Evolutionary conservation across 108 stramenopile genomes (phyloP).

Genomic region (Cyclotella baltica): DNA sequence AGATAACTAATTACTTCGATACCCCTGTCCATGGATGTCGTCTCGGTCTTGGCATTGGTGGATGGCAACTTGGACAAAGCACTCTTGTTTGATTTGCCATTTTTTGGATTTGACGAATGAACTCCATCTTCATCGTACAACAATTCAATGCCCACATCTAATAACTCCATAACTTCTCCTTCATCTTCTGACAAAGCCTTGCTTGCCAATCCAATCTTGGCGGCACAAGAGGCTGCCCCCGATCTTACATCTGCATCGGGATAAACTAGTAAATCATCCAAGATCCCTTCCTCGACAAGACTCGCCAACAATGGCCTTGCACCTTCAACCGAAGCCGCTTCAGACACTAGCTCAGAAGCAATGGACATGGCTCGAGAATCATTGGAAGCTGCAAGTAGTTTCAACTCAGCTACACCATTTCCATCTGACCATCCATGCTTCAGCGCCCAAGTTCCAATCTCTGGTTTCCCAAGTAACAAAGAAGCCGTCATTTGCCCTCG

Average conservation of each 20-base stretch:
- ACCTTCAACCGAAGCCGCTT: slow-evolving; percentile 78
- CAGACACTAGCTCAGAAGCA: slow-evolving; percentile 81
- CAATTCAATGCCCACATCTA: slow-evolving; percentile 82
- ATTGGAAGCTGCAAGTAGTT: slow-evolving; percentile 60
- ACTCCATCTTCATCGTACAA: slow-evolving; percentile 65
- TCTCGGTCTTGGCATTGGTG: slow-evolving; percentile 12
- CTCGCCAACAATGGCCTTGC: slow-evolving; percentile 61
- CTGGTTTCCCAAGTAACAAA: slow-evolving; percentile 67
- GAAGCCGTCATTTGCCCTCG: slow-evolving; percentile 70
- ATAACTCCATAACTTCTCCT: slow-evolving; percentile 73
- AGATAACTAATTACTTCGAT: slow-evolving; percentile 93
- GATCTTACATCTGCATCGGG: slow-evolving; percentile 77
- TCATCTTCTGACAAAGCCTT: slow-evolving; percentile 66
- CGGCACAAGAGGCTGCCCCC: slow-evolving; percentile 84
- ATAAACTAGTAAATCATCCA: slow-evolving; percentile 65
- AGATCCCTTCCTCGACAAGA: slow-evolving; percentile 61
- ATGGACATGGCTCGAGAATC: slow-evolving; percentile 78
- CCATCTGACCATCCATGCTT: slow-evolving; percentile 69
- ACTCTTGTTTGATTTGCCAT: background rate
- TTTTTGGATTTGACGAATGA: slow-evolving; percentile 17
- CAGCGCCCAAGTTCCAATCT: slow-evolving; percentile 81
- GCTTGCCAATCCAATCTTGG: slow-evolving; percentile 85
- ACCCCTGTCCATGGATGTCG: slow-evolving; percentile 87
- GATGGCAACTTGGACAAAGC: background rate
- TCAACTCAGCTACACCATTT: slow-evolving; percentile 48